Evolutionary conservation across 1,284 basidiomycete genomes (phyloP), one percentile per base, ranked within the genome.

Genomic region (Trichosporon ovoides): DNA sequence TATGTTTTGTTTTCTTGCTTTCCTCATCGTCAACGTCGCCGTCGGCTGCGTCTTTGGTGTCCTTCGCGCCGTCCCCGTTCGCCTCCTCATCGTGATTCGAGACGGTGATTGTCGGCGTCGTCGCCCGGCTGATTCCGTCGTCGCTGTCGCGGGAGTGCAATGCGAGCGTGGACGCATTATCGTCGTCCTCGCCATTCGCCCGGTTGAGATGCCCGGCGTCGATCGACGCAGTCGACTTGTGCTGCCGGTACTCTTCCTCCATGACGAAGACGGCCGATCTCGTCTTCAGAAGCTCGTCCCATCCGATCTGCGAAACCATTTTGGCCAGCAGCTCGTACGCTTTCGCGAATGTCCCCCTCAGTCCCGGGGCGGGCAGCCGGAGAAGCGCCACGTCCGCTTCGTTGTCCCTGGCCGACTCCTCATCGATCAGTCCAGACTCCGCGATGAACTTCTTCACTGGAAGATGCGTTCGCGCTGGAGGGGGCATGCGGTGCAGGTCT

Each of bases 261-360:
- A 98, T 99, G 37, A 99, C 96, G 77, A 99, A 98, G 11, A 99
- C 95, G 50, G 82, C 80, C 74, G 89, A 93, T 81, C 95, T 86
- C 31, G 89, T 89, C 80, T 92, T 92, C 58, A 98, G 83, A 14
- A 98, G 83, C 79, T 98, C 96, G 77, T 99, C 96, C 96, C 95
- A 99, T 0, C 95, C 96, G 64, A 99, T 92, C 67, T 91, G 85
- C 5, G 87, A 87, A 31, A 96, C 93, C 18, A 98, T 84, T 1
- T 87, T 84, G 7, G 95, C 89, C 16, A 98, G 83, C 16, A 98
- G 84, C 3, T 87, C 82, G 71, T 98, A 98, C 0, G 96, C 96
- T 57, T 92, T 86, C 4, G 93, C 87, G 85, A 96, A 98, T 0
- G 96, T 98, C 7, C 95, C 95, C 18, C 93, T 84, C 18, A 98